Evolutionary conservation across 805 yeast species (phyloP), one percentile per base, ranked within the genome.

Genomic region (Yamadazyma tumulicola): DNA sequence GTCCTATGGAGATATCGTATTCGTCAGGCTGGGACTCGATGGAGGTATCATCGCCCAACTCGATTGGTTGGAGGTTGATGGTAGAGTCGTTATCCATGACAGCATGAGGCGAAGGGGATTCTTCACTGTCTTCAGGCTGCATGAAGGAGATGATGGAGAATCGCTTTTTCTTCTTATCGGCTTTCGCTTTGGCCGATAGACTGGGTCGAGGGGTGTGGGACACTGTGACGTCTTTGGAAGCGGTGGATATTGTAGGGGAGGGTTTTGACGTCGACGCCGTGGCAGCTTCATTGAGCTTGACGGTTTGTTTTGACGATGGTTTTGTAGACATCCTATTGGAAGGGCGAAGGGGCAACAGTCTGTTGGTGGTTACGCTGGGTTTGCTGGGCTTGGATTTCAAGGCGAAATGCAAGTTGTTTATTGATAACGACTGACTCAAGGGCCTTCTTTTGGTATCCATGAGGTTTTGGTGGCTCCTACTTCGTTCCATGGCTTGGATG

Each of bases 381-480:
- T 9, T 9, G 23, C 11, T 11, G 23, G 9, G 9, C 23, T 21
- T 11, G 23, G 9, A 9, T 9, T 21, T 21, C 10, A 21, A 9
- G 11, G 23, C 11, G 22, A 10, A 25, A 14, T 35, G 33, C 11
- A 43, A 33, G 26, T 39, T 43, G 15, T 38, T 33, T 18, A 43
- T 32, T 5, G 44, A 39, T 18, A 43, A 33, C 6, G 43, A 35
- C 15, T 38, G 47, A 23, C 45, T 40, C 22, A 43, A 43, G 5
- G 47, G 47, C 22, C 43, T 34, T 32, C 47, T 43, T 24, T 31
- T 39, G 16, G 28, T 28, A 5, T 28, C 31, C 31, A 28, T 16
- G 10, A 28, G 14, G 13, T 28, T 28, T 14, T 15, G 6, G 5
- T 28, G 21, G 14, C 31, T 28, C 19, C 12, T 28, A 17, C 31